Conservation (phyloP, 805 yeast genomes). For the Starmerella powellii region DNA sequence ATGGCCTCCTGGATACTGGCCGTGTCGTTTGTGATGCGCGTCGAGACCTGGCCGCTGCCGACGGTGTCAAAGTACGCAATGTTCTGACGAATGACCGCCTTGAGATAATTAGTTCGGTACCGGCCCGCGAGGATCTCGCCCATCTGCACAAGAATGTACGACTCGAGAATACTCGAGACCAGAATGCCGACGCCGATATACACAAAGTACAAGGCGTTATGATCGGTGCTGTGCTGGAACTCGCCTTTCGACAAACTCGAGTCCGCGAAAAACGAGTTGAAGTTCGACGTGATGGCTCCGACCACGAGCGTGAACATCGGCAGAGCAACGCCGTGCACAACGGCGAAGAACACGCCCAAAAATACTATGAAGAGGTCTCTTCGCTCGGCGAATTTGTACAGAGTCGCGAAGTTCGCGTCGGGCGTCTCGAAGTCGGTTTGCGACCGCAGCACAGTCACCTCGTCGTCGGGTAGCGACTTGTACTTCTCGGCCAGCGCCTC, state of each 20-base stretch:
- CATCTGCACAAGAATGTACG: constrained; percentile 30
- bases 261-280: constrained; percentile 27
- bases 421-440: constrained; percentile 25
- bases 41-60: constrained; percentile 36
- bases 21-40: constrained; percentile 35
- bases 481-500: constrained; percentile 16
- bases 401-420: constrained; percentile 24
- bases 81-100: constrained; percentile 32
- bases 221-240: constrained; percentile 30
- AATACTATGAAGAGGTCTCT: constrained; percentile 25
- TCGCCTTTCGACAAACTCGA: constrained; percentile 18
- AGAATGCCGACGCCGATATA: constrained; percentile 33
- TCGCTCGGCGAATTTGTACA: constrained; percentile 30
- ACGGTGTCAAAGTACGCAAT: constrained; percentile 34
- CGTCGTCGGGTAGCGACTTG: constrained; percentile 24
- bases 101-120: constrained; percentile 30
- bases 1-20: constrained; percentile 34
- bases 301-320: constrained; percentile 35
- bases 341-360: constrained; percentile 27
- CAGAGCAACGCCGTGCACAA: constrained; percentile 32
- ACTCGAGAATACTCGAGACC: constrained; percentile 28
- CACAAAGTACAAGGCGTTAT: constrained; percentile 31
- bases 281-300: constrained; percentile 32
- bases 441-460: constrained; percentile 27
- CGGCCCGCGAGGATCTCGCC: constrained; percentile 35